These are phyloP conservation scores for Apiospora aurea DNA, from an alignment of 2,329 filamentous ascomycete species.

Conservation along the genomic window DNA sequence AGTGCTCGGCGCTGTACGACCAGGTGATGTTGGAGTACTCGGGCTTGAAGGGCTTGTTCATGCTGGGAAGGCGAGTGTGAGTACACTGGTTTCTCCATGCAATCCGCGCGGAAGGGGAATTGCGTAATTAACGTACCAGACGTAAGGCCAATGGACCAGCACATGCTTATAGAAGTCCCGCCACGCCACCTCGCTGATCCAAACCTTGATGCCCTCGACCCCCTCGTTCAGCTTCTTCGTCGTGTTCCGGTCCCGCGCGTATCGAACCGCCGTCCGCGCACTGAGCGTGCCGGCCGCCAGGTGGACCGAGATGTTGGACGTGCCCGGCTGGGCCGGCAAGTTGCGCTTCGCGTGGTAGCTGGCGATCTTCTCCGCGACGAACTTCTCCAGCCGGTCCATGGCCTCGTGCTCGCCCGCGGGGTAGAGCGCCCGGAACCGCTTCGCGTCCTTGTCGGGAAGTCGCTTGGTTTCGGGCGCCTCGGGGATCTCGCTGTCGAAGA, in stretches of 20 bases:
- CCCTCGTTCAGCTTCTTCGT: constrained; percentile 72
- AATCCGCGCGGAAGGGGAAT: no score
- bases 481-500: constrained; percentile 68
- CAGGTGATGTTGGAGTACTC: constrained; percentile 84
- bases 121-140: constrained; percentile 65
- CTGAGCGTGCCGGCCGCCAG: constrained; percentile 69
- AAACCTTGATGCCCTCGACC: constrained; percentile 69
- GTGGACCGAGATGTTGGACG: constrained; percentile 76
- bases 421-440: constrained; percentile 67
- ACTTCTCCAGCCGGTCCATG: constrained; percentile 66
- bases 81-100: neutral
- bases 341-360: constrained; percentile 72
- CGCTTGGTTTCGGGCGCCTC: constrained; percentile 67
- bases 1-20: constrained; percentile 76
- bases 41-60: constrained; percentile 75
- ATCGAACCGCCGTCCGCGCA: constrained; percentile 74
- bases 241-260: constrained; percentile 53
- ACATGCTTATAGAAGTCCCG: constrained; percentile 90
- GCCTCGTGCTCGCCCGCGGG: constrained; percentile 81
- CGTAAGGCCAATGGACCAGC: constrained; percentile 82
- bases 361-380: constrained; percentile 68
- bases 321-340: constrained; percentile 66
- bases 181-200: constrained; percentile 88
- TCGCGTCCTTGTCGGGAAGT: constrained; percentile 64
- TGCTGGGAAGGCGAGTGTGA: constrained; percentile 40